A percentile compares a stretch with the other conserved stretches of the same genome.
phyloP scores from a whole-genome alignment of 2,329 filamentous ascomycete genomes.

The Epicoccum nigrum region DNA sequence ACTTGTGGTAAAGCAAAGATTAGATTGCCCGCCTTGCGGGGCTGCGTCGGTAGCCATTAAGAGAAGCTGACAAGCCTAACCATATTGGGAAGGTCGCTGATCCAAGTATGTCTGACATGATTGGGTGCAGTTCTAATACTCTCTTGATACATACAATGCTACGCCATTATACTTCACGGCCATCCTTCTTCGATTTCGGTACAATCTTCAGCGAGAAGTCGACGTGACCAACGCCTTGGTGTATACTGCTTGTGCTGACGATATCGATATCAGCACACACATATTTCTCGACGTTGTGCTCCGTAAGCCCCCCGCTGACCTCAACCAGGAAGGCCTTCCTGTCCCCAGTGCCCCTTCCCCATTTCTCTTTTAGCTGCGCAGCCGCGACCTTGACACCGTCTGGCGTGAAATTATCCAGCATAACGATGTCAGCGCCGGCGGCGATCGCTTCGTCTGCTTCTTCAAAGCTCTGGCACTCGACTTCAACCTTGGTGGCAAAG shows the following conservation, averaged over 20 bases:
- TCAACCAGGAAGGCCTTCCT: conserved; percentile 77
- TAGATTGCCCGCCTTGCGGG: conserved; percentile 13
- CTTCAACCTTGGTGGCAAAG: conserved; percentile 93
- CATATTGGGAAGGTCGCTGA: too few relatives aligned
- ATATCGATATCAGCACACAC: conserved; percentile 88
- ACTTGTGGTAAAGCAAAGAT: too few relatives aligned
- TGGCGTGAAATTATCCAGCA: conserved; percentile 94
- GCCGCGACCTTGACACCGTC: conserved; percentile 79
- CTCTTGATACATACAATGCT: background rate
- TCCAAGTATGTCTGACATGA: background rate
- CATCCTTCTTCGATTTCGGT: conserved; percentile 47
- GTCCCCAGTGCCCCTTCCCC: conserved; percentile 67
- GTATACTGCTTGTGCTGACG: conserved; percentile 93
- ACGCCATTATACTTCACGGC: conserved; percentile 17
- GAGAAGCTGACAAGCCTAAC: too few relatives aligned
- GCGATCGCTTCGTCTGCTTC: conserved; percentile 91
- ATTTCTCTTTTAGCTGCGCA: conserved; percentile 76
- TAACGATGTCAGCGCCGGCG: conserved; percentile 92
- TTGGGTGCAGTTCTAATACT: background rate
- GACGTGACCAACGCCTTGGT: conserved; percentile 91
- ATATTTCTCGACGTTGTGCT: conserved; percentile 82
- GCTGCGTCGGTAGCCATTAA: too few relatives aligned
- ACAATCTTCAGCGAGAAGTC: conserved; percentile 95
- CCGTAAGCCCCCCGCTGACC: conserved; percentile 87
- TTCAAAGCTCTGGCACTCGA: conserved; percentile 86